Conservation (phyloP, 176 grass and related monocot species). For the Pharus latifolius region DNA sequence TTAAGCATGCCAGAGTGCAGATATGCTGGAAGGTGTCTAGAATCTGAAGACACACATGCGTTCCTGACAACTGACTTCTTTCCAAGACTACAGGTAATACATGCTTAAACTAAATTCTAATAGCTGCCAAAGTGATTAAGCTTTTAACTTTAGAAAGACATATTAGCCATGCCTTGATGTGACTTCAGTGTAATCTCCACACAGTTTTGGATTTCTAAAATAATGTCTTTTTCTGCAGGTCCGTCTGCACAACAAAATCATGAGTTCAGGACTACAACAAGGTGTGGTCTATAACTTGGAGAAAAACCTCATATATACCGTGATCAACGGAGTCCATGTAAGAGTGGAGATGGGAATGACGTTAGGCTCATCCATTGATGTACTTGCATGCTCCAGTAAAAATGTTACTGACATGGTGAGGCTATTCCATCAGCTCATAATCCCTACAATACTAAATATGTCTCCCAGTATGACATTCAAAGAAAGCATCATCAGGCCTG, state of each 20-base stretch:
- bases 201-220: neutral
- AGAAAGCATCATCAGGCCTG: slow-evolving; percentile 75
- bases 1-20: slow-evolving; percentile 32
- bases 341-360: slow-evolving; percentile 47
- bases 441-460: slow-evolving; percentile 60
- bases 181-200: neutral
- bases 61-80: slow-evolving; percentile 76
- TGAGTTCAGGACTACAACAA: slow-evolving; percentile 27
- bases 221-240: slow-evolving; percentile 34
- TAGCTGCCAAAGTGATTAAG: neutral
- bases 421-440: slow-evolving; percentile 55
- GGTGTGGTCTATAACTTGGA: slow-evolving; percentile 54
- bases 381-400: slow-evolving; percentile 78
- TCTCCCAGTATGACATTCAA: slow-evolving; percentile 48
- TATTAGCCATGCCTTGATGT: neutral
- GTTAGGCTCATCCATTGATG: slow-evolving; percentile 51
- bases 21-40: slow-evolving; percentile 62
- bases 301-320: slow-evolving; percentile 69
- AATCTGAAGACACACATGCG: slow-evolving; percentile 65
- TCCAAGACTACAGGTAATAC: slow-evolving; percentile 69
- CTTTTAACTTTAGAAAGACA: neutral
- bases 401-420: slow-evolving; percentile 75
- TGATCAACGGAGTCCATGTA: slow-evolving; percentile 63
- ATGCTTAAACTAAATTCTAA: neutral
- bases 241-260: slow-evolving; percentile 68